Evolutionary conservation across 1,284 basidiomycete species (phyloP).

Genomic region (Veloporphyrellus conicus): DNA sequence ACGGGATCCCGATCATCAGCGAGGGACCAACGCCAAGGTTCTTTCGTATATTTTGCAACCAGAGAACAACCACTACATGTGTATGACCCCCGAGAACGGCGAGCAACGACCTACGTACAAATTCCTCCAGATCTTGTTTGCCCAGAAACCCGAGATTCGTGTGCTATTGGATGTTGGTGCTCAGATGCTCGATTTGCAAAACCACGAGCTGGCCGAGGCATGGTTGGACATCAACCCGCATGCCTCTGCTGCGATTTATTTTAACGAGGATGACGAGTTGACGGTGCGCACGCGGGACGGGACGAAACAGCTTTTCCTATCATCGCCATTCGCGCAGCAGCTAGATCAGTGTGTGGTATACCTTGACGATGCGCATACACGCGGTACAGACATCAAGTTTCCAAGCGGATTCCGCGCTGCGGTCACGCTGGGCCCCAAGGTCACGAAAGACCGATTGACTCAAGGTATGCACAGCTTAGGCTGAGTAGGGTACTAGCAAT

Average conservation of each 20-base stretch:
- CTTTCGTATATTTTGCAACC: slow-evolving; percentile 41
- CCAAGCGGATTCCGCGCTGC: slow-evolving; percentile 44
- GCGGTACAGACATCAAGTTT: slow-evolving; percentile 54
- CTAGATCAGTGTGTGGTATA: slow-evolving; percentile 48
- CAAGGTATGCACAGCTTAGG: slow-evolving; percentile 39
- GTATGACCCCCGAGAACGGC: slow-evolving; percentile 20
- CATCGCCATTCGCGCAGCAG: slow-evolving; percentile 42
- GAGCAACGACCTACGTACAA: slow-evolving; percentile 10
- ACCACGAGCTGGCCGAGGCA: slow-evolving; percentile 36
- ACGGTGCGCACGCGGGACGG: slow-evolving; percentile 42
- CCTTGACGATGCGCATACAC: slow-evolving; percentile 55
- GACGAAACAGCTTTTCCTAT: slow-evolving; percentile 35
- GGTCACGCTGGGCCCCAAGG: slow-evolving; percentile 51
- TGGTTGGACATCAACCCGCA: slow-evolving; percentile 39
- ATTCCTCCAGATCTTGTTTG: slow-evolving; percentile 34
- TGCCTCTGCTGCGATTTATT: slow-evolving; percentile 45
- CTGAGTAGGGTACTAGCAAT: background rate
- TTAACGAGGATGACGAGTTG: slow-evolving; percentile 31
- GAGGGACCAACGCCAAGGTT: slow-evolving; percentile 23
- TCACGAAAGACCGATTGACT: slow-evolving; percentile 51
- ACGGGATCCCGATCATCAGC: slow-evolving; percentile 12
- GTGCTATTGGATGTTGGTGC: slow-evolving; percentile 29
- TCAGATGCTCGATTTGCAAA: slow-evolving; percentile 53
- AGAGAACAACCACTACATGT: slow-evolving; percentile 41
- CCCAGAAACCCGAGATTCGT: slow-evolving; percentile 35